Conservation (phyloP, 2,329 filamentous ascomycete genomes). For the Alternaria alternata region DNA sequence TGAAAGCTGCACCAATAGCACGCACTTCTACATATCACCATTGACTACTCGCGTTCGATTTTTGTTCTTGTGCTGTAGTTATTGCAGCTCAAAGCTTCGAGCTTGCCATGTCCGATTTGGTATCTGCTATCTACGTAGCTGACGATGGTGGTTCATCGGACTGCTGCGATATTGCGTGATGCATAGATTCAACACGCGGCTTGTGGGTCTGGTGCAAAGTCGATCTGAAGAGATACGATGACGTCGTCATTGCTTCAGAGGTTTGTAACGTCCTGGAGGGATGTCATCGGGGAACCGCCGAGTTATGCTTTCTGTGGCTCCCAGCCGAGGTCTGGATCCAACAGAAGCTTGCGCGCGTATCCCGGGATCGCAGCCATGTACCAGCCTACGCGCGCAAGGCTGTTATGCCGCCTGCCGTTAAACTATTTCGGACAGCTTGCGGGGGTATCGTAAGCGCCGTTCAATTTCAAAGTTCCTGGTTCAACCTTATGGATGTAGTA, state of each 20-base stretch:
- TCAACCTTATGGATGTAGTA: background rate
- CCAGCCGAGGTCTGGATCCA: slow-evolving; percentile 3
- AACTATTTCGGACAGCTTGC: background rate
- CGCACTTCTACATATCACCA: background rate
- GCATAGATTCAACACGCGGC: background rate
- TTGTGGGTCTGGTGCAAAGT: background rate
- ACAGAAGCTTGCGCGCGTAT: background rate
- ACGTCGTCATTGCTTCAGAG: slow-evolving; percentile 5
- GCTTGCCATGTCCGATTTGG: background rate
- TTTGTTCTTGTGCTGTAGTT: background rate
- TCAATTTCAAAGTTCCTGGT: background rate
- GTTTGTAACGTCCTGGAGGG: background rate
- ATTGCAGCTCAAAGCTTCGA: background rate
- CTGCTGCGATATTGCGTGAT: background rate
- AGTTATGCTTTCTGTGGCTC: background rate
- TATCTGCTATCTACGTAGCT: background rate
- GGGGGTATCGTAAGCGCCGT: background rate
- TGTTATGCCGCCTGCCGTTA: background rate
- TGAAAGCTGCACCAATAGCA: background rate
- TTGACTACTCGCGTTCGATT: background rate
- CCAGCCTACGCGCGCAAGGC: background rate
- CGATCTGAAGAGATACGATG: background rate
- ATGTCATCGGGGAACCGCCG: background rate
- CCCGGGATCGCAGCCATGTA: background rate
- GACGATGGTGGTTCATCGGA: background rate